Base-by-base conservation (phyloP, 2,329 filamentous ascomycete genomes). In the Pyricularia sp. region DNA sequence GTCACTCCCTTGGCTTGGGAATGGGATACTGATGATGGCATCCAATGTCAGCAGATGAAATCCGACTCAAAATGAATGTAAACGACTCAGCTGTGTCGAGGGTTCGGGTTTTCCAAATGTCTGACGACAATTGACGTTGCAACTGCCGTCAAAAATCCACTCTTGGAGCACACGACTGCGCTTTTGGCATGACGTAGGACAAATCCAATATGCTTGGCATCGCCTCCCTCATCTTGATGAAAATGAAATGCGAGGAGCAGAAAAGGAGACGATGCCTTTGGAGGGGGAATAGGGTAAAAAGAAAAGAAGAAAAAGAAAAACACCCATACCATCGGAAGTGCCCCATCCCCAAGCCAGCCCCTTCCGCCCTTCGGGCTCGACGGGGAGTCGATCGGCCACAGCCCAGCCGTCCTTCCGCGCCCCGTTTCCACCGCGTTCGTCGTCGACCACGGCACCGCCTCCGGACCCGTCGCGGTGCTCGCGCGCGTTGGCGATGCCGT, bases 401-500 rank as follows among this genome's bases (percentile, higher is more conserved):
- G 42, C 42, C 42, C 42, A 50, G 42, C 42, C 42, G 42, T 50
- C 42, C 17, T 4, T 50, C 42, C 20, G 42, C 42, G 7, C n/a
- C 17, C 70, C 68, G 69, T 72, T 72, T 12, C 71, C 72, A 64
- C 70, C 70, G 23, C 64, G 64, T 4, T 63, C 67, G 28, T 50
- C 63, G 25, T 69, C 70, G 36, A 63, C 65, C 9, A 50, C 65
- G n/a, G 73, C 75, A 61, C 72, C 75, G 69, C 79, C 77, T 72
- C 78, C 75, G 66, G 73, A 72, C 70, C 78, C 76, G 55, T 78
- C 75, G 31, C 80, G 77, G 70, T 79, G 78, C 72, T 82, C 79
- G 26, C 84, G 81, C 25, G 81, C 76, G 75, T 86, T 86, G 72
- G 82, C 78, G 71, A 84, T 83, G 71, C 84, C 84, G 71, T 86